phyloP scores from a whole-genome alignment of 2,329 filamentous ascomycete species.

The Aureobasidium musti region DNA sequence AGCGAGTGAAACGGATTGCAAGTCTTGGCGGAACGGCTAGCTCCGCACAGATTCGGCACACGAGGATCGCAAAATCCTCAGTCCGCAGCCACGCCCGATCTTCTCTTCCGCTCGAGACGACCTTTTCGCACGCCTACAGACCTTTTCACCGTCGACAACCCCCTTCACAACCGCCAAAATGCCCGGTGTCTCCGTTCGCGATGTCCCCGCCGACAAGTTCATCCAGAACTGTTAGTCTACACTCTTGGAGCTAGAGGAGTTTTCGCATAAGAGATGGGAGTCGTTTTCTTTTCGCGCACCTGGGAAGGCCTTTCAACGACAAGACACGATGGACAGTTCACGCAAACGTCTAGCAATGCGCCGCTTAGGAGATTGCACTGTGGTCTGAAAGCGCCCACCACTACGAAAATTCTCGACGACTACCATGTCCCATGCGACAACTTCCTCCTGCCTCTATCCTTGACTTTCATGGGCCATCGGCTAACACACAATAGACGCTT shows the following conservation, averaged over 20 bases:
- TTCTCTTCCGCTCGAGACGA: conserved; percentile 22
- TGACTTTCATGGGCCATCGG: background rate
- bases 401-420: background rate
- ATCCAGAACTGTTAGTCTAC: conserved; percentile 66
- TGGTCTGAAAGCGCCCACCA: background rate
- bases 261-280: conserved; percentile 24
- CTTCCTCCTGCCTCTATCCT: background rate
- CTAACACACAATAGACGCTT: conserved; percentile 52
- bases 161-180: conserved; percentile 64
- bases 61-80: conserved; percentile 14
- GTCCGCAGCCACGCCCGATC: background rate
- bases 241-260: conserved; percentile 5
- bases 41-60: conserved; percentile 20
- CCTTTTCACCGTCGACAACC: conserved; percentile 29
- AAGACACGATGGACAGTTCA: background rate
- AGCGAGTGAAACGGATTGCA: background rate
- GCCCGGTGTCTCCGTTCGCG: conserved; percentile 67
- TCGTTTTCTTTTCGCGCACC: background rate
- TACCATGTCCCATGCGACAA: conserved; percentile 10
- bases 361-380: background rate
- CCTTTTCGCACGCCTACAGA: conserved; percentile 18
- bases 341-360: background rate
- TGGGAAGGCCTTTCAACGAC: background rate
- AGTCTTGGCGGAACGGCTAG: conserved; percentile 13
- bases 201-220: conserved; percentile 71